phyloP scores from a whole-genome alignment of 2,329 filamentous ascomycete genomes.

The Aspergillus sp. region DNA sequence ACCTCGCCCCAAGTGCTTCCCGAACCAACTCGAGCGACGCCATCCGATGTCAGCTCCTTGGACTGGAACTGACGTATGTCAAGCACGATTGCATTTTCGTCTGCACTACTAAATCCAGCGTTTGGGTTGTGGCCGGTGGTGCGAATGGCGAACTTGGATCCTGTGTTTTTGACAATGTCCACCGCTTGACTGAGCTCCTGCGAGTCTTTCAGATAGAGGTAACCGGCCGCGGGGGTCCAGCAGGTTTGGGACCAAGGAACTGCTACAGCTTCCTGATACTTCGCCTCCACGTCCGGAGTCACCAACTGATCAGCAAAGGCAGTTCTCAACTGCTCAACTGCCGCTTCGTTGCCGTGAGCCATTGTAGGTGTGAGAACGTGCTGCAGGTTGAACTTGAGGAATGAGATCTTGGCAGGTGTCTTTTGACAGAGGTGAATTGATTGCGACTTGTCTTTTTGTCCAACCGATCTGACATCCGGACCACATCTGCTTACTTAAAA shows the following conservation, averaged over 20 bases:
- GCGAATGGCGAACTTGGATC: constrained; percentile 3
- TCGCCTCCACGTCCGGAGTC: neutral
- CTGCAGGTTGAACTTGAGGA: too few species aligned
- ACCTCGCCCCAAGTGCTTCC: constrained; percentile 5
- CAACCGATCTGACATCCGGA: too few species aligned
- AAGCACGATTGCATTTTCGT: neutral
- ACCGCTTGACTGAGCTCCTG: neutral
- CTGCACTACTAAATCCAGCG: constrained; percentile 2
- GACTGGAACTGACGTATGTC: neutral
- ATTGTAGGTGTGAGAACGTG: too few species aligned
- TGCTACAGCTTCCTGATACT: neutral
- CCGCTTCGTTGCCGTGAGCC: too few species aligned
- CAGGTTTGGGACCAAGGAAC: constrained; percentile 4
- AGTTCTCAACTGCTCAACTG: too few species aligned
- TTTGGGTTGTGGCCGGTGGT: constrained; percentile 5
- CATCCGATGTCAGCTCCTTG: neutral
- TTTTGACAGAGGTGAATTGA: too few species aligned
- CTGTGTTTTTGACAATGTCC: neutral
- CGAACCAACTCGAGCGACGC: neutral
- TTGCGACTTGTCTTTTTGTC: too few species aligned
- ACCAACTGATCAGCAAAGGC: too few species aligned
- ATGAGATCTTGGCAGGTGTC: too few species aligned
- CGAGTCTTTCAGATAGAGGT: neutral
- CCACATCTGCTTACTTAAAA: too few species aligned
- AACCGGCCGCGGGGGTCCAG: constrained; percentile 4